Base-by-base conservation (phyloP, 108 stramenopile species). In the Skeletonema grethae region DNA sequence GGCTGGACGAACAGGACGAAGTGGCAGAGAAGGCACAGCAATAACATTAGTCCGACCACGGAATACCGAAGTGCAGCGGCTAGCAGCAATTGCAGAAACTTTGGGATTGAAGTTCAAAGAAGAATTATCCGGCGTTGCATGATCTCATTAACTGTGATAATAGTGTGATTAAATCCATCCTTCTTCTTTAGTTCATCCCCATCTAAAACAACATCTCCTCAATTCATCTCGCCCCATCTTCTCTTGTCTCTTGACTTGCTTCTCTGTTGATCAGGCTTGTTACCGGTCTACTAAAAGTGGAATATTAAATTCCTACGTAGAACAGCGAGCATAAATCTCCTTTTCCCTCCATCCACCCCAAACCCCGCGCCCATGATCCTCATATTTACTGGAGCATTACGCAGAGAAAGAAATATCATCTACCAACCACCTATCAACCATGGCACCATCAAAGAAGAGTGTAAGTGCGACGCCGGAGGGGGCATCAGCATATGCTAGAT, bases 381-480 rank as follows among this genome's bases (percentile, higher is more conserved):
- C 46, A 48, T 48, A 48, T 68, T 68, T 24, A 48, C 67, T 41
- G 67, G 67, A 68, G 67, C 67, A 38, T 9, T 28, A 8, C 25
- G 67, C 67, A 34, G 67, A 68, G 67, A 68, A 35, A 24, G 66
- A 36, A 20, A 48, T 38, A 68, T 36, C 57, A 68, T 57, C 67
- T 57, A 57, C 31, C 46, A 48, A 48, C 46, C 4, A 48, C 2
- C 18, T 45, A 18, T 16, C 16, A 48, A 48, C 46, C 46, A 94
- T 94, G 93, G 93, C 90, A 35, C 76, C 85, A 38, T 85, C 85
- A 69, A 94, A 94, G 84, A 94, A 94, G 86, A 63, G 75, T 69
- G 93, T 94, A 94, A 69, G 90, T 94, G 78, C 86, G 89, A 91
- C 87, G 72, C 90, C 88, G 93, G 93, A 94, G 93, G 93, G 87